These are phyloP conservation scores for Daucus carota DNA, from an alignment of 129 eudicot genomes.

Conservation along the genomic window DNA sequence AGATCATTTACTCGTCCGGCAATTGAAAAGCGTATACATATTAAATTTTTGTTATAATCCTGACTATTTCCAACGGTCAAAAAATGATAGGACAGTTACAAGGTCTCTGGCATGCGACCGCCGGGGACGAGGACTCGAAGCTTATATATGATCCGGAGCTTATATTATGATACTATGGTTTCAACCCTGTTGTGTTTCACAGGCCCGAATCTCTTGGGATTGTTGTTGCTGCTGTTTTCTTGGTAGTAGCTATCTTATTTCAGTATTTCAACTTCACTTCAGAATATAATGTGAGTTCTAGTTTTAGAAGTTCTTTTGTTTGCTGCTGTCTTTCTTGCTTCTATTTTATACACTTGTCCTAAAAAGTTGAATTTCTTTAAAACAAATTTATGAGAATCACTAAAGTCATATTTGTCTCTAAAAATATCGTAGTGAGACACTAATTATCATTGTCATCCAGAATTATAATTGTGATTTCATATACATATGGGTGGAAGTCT, in stretches of 20 bases:
- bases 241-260: conserved; percentile 79
- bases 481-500: background rate
- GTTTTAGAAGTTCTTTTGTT: conserved; percentile 11
- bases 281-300: conserved; percentile 61
- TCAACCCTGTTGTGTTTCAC: conserved; percentile 23
- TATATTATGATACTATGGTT: background rate
- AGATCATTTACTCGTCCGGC: too few species aligned
- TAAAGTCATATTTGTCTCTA: background rate
- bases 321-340: background rate
- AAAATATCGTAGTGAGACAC: background rate
- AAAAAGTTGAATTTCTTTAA: too few species aligned
- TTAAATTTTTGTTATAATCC: too few species aligned
- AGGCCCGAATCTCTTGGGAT: conserved; percentile 98
- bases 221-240: conserved; percentile 74
- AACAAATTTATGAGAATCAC: background rate
- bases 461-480: background rate
- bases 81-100: too few species aligned
- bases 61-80: too few species aligned
- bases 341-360: background rate
- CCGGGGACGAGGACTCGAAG: too few species aligned
- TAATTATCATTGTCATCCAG: background rate
- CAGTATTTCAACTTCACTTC: conserved; percentile 77
- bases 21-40: too few species aligned
- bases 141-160: too few species aligned
- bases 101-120: too few species aligned